Evolutionary conservation across 495 filamentous ascomycete genomes (phyloP).

Genomic region (Aspergillus panamensis): DNA sequence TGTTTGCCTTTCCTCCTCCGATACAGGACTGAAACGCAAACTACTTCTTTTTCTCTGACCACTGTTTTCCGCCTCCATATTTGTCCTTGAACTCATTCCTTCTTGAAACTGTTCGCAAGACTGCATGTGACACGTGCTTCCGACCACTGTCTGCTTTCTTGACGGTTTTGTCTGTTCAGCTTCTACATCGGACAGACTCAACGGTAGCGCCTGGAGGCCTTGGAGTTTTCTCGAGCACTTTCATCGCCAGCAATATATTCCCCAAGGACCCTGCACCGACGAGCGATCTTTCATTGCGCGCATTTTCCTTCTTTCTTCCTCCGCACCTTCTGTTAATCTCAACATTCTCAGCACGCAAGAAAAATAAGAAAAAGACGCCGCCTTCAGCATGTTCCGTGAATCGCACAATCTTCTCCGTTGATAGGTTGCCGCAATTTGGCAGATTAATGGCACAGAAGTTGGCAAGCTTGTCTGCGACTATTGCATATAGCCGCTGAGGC

Average conservation of each 20-base stretch:
- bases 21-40: conserved; percentile 3
- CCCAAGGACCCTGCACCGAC: conserved; percentile 24
- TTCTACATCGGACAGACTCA: conserved; percentile 4
- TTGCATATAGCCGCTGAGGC: conserved; percentile 32
- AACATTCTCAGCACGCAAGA: no score
- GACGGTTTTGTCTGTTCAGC: not conserved
- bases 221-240: conserved; percentile 4
- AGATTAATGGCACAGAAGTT: conserved; percentile 38
- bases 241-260: conserved; percentile 7
- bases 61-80: conserved; percentile 6
- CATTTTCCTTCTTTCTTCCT: conserved; percentile 10
- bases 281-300: conserved; percentile 14
- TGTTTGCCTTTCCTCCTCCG: not conserved
- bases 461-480: conserved; percentile 33
- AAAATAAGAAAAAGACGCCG: not conserved
- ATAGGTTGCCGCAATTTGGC: conserved; percentile 29
- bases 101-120: conserved; percentile 11
- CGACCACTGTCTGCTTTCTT: conserved; percentile 6
- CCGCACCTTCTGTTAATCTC: not conserved
- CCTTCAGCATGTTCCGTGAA: conserved; percentile 31
- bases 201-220: conserved; percentile 7
- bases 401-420: conserved; percentile 25
- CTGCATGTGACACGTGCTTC: conserved; percentile 18
- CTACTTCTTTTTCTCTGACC: conserved; percentile 2
- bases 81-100: conserved; percentile 13